Percentiles rank a stretch among this genome's conserved stretches.
These are phyloP conservation scores for Aquilaria yunnanensis DNA, from an alignment of 345 rosid genomes.

Conservation along the genomic window DNA sequence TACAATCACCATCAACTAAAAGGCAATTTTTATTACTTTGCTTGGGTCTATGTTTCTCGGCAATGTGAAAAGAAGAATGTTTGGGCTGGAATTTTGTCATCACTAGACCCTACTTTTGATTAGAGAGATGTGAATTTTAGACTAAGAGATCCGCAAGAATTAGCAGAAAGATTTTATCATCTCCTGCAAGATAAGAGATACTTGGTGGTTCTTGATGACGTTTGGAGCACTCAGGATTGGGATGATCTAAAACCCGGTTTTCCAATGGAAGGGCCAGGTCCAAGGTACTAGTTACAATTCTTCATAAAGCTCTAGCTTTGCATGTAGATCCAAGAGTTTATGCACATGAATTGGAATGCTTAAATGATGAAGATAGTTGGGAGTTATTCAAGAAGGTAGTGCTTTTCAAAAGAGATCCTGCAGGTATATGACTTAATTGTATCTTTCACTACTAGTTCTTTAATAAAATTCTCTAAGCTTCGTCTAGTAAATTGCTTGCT, in stretches of 20 bases:
- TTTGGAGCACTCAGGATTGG: slow-evolving; percentile 31
- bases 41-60: slow-evolving; percentile 39
- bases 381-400: slow-evolving; percentile 23
- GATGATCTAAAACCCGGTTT: slow-evolving; percentile 22
- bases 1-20: slow-evolving; percentile 15
- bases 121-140: slow-evolving; percentile 14
- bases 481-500: too few species aligned
- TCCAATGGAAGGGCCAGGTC: slow-evolving; percentile 4
- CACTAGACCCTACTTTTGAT: too few species aligned
- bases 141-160: slow-evolving; percentile 17
- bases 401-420: slow-evolving; percentile 2
- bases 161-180: slow-evolving; percentile 7
- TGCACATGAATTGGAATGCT: slow-evolving; percentile 6
- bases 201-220: slow-evolving; percentile 36
- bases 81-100: slow-evolving; percentile 17
- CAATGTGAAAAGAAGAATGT: slow-evolving; percentile 19
- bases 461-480: too few species aligned
- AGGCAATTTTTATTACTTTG: slow-evolving; percentile 18
- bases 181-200: slow-evolving; percentile 17
- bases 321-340: slow-evolving; percentile 15
- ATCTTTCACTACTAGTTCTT: too few species aligned
- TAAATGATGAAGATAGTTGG: slow-evolving; percentile 34
- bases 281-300: slow-evolving; percentile 35
- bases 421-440: too few species aligned
- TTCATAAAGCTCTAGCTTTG: slow-evolving; percentile 21